These are phyloP conservation scores for Saccharomycopsis schoenii DNA, from an alignment of 805 yeast genomes.

Conservation along the genomic window DNA sequence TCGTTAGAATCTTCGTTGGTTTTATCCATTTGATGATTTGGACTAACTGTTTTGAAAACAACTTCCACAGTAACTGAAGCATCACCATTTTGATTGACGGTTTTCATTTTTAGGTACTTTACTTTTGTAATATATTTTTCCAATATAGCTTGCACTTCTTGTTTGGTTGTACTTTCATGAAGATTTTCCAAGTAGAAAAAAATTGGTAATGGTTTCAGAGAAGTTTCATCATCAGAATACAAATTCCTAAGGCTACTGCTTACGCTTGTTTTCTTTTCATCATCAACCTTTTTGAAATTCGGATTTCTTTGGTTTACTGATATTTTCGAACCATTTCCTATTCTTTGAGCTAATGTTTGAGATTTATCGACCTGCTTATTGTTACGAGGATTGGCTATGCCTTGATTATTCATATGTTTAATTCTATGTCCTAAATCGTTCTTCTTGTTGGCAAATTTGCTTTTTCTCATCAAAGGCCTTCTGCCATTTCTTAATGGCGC, in stretches of 20 bases:
- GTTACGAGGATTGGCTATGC: background rate
- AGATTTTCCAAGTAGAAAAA: background rate
- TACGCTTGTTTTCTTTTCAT: background rate
- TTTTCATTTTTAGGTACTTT: conserved; percentile 61
- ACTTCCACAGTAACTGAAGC: background rate
- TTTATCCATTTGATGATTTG: no score
- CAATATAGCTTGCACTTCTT: background rate
- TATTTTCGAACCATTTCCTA: background rate
- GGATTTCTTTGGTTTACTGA: background rate
- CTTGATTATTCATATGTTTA: background rate
- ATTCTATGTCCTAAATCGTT: background rate
- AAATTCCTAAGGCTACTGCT: background rate
- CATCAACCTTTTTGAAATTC: background rate
- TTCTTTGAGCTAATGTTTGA: background rate
- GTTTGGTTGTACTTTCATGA: background rate
- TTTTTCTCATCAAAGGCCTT: background rate
- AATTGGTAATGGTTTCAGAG: background rate
- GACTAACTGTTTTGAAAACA: background rate
- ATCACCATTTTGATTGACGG: conserved; percentile 68
- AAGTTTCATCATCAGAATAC: background rate
- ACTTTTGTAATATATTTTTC: background rate
- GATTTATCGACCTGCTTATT: background rate
- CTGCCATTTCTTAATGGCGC: background rate
- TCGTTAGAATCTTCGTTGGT: background rate
- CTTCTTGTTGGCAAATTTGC: background rate